Percentiles rank a stretch among this genome's conserved stretches.
These are phyloP conservation scores for Cudoniella acicularis DNA, from an alignment of 495 filamentous ascomycete genomes.

Conservation along the genomic window DNA sequence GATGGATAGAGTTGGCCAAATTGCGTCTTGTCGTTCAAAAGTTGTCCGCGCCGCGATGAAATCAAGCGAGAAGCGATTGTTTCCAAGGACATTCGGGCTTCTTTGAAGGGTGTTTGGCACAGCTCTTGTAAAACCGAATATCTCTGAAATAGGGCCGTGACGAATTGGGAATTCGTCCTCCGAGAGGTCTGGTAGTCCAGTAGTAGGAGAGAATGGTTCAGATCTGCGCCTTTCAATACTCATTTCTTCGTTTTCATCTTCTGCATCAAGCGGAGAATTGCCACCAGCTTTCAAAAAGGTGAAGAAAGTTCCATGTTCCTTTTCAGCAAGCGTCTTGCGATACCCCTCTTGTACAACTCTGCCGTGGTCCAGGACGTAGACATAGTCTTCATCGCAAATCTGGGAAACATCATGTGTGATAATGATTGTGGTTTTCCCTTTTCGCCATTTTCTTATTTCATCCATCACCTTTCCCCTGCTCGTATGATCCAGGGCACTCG, in stretches of 20 bases:
- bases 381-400: constrained; percentile 68
- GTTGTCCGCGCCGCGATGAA: not conserved
- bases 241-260: not conserved
- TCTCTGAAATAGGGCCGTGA: not conserved
- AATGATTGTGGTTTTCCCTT: constrained; percentile 80
- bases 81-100: not conserved
- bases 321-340: constrained; percentile 40
- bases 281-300: constrained; percentile 4
- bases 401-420: constrained; percentile 90
- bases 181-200: not conserved
- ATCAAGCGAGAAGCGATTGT: not conserved
- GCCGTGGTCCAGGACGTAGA: constrained; percentile 77
- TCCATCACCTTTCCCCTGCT: constrained; percentile 68
- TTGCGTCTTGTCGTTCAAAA: not conserved
- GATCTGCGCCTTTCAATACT: not conserved
- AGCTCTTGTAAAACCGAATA: not conserved
- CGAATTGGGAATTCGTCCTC: not conserved
- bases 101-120: not conserved
- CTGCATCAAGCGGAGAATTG: not conserved
- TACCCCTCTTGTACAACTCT: constrained; percentile 64
- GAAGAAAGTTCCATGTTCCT: constrained; percentile 15
- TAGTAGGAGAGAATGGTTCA: not conserved
- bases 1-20: constrained; percentile 13
- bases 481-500: constrained; percentile 71
- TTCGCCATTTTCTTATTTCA: constrained; percentile 67